Conservation (phyloP, 805 yeast genomes). For the Nakazawaea laoshanensis region DNA sequence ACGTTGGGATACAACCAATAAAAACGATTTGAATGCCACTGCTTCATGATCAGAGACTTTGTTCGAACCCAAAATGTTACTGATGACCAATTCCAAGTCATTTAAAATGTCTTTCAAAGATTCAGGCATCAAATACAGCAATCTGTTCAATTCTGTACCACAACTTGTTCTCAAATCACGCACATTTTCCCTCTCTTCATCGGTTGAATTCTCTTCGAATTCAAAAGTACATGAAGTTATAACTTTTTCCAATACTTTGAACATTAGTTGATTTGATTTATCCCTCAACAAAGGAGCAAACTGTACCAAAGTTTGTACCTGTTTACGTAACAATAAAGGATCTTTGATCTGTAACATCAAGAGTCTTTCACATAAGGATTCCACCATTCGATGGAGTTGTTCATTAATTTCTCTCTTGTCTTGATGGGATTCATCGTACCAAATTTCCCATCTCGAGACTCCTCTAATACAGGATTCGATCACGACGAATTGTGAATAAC, state of each 20-base stretch:
- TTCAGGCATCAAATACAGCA: constrained; percentile 94
- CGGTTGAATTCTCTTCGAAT: constrained; percentile 57
- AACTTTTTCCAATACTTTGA: constrained; percentile 77
- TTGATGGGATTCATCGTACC: constrained; percentile 61
- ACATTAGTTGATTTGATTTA: constrained; percentile 55
- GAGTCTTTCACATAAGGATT: constrained; percentile 64
- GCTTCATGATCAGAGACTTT: constrained; percentile 85
- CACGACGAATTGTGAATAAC: constrained; percentile 74
- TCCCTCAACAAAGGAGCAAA: constrained; percentile 87
- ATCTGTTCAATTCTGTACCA: constrained; percentile 89
- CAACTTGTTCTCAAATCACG: constrained; percentile 85
- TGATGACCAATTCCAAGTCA: constrained; percentile 77
- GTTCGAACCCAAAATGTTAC: constrained; percentile 54
- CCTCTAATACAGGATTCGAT: constrained; percentile 90
- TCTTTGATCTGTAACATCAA: constrained; percentile 69
- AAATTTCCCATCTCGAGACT: constrained; percentile 88
- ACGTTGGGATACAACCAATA: constrained; percentile 86
- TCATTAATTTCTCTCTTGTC: constrained; percentile 44
- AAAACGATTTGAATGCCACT: constrained; percentile 87
- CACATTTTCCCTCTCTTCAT: constrained; percentile 70
- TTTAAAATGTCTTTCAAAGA: constrained; percentile 71
- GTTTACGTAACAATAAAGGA: constrained; percentile 74
- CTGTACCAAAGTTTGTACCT: constrained; percentile 87
- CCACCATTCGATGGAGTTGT: constrained; percentile 46
- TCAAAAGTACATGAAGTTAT: constrained; percentile 79